phyloP scores from a whole-genome alignment of 2,329 filamentous ascomycete species.

The Pyrenophora seminiperda region DNA sequence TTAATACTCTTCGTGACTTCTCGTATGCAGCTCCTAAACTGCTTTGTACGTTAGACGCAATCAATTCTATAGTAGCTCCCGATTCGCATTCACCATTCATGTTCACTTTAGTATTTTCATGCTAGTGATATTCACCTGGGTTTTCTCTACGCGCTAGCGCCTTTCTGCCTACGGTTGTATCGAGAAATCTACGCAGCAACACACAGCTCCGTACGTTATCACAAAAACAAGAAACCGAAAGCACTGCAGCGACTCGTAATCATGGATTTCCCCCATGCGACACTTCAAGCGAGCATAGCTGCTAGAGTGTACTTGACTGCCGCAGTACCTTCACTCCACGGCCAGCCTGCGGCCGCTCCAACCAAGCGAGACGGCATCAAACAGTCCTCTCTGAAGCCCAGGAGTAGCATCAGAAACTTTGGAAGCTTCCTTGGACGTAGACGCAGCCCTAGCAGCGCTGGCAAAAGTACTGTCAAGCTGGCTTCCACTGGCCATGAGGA shows the following conservation, averaged over 20 bases:
- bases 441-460: background rate
- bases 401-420: conserved; percentile 5
- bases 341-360: background rate
- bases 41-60: conserved; percentile 21
- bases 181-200: background rate
- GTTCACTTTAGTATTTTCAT: background rate
- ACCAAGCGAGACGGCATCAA: background rate
- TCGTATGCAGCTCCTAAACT: conserved; percentile 7
- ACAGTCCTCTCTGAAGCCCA: background rate
- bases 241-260: background rate
- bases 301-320: conserved; percentile 8
- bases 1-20: conserved; percentile 8
- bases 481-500: background rate
- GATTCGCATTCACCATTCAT: background rate
- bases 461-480: background rate
- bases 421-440: conserved; percentile 2
- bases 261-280: conserved; percentile 12
- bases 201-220: background rate
- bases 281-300: conserved; percentile 4
- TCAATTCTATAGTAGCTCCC: conserved; percentile 14
- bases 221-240: background rate
- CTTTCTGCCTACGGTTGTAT: background rate
- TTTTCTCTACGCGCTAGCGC: background rate
- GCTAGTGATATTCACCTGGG: background rate
- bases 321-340: conserved; percentile 2